Percentiles rank a stretch among this genome's conserved stretches.
Conservation (phyloP, 2,329 filamentous ascomycete species). For the Monosporascus sp. region DNA sequence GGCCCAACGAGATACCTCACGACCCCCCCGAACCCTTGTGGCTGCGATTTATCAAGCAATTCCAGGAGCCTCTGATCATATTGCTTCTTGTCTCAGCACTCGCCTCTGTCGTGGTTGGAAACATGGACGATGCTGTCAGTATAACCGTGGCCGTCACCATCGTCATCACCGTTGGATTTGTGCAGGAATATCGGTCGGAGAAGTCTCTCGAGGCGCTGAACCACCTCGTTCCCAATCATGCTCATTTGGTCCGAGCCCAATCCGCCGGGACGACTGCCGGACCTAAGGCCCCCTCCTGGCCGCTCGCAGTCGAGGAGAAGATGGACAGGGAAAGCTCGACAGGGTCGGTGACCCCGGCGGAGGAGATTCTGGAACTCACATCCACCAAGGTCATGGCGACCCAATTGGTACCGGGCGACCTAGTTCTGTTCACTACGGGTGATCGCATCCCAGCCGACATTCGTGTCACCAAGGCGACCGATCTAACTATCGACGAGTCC, state of each 20-base stretch:
- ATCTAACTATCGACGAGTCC: slow-evolving; percentile 91
- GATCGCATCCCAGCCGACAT: slow-evolving; percentile 96
- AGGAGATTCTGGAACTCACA: slow-evolving; percentile 61
- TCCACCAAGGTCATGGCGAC: slow-evolving; percentile 82
- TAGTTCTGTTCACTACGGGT: slow-evolving; percentile 91
- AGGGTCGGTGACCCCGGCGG: slow-evolving; percentile 54
- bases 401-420: slow-evolving; percentile 84
- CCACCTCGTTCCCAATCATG: slow-evolving; percentile 89
- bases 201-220: slow-evolving; percentile 95
- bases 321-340: slow-evolving; percentile 44
- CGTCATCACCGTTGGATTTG: slow-evolving; percentile 90
- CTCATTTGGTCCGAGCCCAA: slow-evolving; percentile 76
- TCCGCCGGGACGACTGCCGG: slow-evolving; percentile 29
- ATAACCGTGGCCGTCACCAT: slow-evolving; percentile 96
- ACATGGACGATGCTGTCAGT: slow-evolving; percentile 90
- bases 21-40: slow-evolving; percentile 91
- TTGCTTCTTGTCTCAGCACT: slow-evolving; percentile 84
- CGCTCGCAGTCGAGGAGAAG: slow-evolving; percentile 36
- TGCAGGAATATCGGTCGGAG: slow-evolving; percentile 96
- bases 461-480: slow-evolving; percentile 82
- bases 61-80: slow-evolving; percentile 90
- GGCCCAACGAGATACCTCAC: slow-evolving; percentile 90
- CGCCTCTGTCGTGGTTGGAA: slow-evolving; percentile 85
- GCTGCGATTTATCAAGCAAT: slow-evolving; percentile 93
- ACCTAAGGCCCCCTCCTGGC: slow-evolving; percentile 41